Evolutionary conservation across 2,329 filamentous ascomycete genomes (phyloP), one percentile per base, ranked within the genome.

Genomic region (Allantophomopsis lycopodina): DNA sequence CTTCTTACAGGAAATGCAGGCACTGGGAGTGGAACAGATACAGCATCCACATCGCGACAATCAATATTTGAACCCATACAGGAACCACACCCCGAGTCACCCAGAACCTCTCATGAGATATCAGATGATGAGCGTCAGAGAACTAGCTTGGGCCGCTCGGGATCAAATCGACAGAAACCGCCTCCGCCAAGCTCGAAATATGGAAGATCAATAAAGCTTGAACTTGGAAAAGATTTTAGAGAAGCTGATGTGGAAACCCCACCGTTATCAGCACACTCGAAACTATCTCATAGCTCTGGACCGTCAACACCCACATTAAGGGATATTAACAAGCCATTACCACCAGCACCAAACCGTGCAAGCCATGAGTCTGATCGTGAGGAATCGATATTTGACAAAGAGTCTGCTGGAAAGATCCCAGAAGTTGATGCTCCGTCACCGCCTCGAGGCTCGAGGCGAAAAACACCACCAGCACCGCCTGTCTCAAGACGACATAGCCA

Each of bases 171-270:
- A 53, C 77, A 74, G 58, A 74, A 73, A 46, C 80, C 81, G 12
- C 83, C 83, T 5, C 80, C 81, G 6, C 83, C 83, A 10, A 85
- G 72, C 53, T 86, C 81, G 38, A 75, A 83, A 40, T 83, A 88
- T 60, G 85, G 85, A 4, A 88, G 81, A 57, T 68, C 79, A 14
- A 81, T 89, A 46, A 75, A 68, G 47, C 56, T 63, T 34, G 61
- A 69, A 50, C 48, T 63, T 43, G 61, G 60, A 39, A 55, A 51
- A 38, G 48, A 65, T 42, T 14, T 21, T n/a, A 28, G 11, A 10
- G 23, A 28, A 3, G 23, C 10, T 28, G 23, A 12, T 28, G 23
- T 28, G 23, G 23, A 28, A 28, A 28, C 23, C 23, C 23, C 23
- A 28, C 23, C 23, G 10, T 28, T 28, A 12, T 21, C 31, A 10